Base-by-base conservation (phyloP, 371 early-diverging fungal species). In the Mucor ambiguus region DNA sequence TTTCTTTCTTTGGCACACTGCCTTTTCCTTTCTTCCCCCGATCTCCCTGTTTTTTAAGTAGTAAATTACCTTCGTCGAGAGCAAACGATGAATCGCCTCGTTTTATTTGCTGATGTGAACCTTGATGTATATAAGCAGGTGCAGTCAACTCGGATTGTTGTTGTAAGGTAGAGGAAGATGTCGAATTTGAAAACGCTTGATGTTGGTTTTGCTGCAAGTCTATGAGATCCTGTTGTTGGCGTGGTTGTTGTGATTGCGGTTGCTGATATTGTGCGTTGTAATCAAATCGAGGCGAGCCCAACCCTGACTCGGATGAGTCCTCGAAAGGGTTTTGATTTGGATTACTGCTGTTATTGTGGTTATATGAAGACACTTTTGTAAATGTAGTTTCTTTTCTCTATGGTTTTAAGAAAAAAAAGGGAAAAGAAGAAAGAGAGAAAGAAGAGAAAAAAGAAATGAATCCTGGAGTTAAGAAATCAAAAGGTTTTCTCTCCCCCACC, bases 51-150 rank as follows among this genome's bases (percentile, higher is more conserved):
- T 32, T 66, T 41, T 56, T 20, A 44, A 24, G 9, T 20, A 10
- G 9, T 46, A 22, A 14, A 56, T 72, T 72, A 68, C 72, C 72
- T 68, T 72, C 72, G 54, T 72, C 72, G 24, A 72, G n/a, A 38
- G 65, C 72, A 68, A 72, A 72, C 12, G 72, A 68, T n/a, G 72
- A 72, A 54, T 72, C 72, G 12, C 61, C 64, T 68, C 68, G 46
- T 55, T 68, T 72, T 12, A 72, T 22, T 18, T 63, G 56, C 30
- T 48, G 66, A 41, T 62, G 63, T 35, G 60, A n/a, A 2, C 41
- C 52, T 30, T 63, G 66, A 44, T 64, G 68, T 49, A 44, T 64
- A 29, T 63, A 65, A 62, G 66, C 52, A n/a, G 69, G 69, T 32
- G 69, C 37, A 2, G 69, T 33, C 44, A 60, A 22, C 29, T 18